These are phyloP conservation scores for Albizia julibrissin DNA, from an alignment of 306 rosid genomes.

Conservation along the genomic window DNA sequence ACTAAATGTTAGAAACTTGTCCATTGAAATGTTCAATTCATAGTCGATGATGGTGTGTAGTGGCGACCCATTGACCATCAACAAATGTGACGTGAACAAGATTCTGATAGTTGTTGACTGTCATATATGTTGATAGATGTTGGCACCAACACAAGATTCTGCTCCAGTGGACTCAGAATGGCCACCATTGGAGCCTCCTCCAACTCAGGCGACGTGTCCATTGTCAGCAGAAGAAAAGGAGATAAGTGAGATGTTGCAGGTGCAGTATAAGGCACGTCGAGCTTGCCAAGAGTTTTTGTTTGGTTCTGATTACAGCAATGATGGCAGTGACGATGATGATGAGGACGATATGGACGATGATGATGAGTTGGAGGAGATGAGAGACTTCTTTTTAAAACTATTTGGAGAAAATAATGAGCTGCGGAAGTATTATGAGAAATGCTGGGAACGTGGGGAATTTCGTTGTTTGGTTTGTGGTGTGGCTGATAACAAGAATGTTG, in stretches of 20 bases:
- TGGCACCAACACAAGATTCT: background rate
- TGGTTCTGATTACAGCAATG: background rate
- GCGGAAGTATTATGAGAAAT: conserved; percentile 53
- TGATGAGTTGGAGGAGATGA: conserved; percentile 35
- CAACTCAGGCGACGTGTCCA: background rate
- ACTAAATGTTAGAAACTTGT: background rate
- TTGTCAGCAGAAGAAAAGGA: conserved; percentile 35
- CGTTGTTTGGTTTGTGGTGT: conserved; percentile 66
- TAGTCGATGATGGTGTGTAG: background rate
- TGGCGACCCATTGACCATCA: background rate
- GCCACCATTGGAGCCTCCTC: conserved; percentile 31
- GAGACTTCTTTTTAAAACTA: conserved; percentile 42
- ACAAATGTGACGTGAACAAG: background rate
- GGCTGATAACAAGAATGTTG: conserved; percentile 48
- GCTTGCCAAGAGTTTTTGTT: conserved; percentile 41
- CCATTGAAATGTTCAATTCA: conserved; percentile 14
- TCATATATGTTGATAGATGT: background rate
- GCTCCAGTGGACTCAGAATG: conserved; percentile 23
- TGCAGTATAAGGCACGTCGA: conserved; percentile 40
- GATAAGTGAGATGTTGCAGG: conserved; percentile 16
- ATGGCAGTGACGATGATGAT: background rate
- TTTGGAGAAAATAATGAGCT: conserved; percentile 53
- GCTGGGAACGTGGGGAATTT: conserved; percentile 57
- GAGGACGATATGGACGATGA: background rate
- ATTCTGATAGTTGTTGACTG: background rate